Conservation (phyloP, 495 filamentous ascomycete species). For the Xylaria acuta region DNA sequence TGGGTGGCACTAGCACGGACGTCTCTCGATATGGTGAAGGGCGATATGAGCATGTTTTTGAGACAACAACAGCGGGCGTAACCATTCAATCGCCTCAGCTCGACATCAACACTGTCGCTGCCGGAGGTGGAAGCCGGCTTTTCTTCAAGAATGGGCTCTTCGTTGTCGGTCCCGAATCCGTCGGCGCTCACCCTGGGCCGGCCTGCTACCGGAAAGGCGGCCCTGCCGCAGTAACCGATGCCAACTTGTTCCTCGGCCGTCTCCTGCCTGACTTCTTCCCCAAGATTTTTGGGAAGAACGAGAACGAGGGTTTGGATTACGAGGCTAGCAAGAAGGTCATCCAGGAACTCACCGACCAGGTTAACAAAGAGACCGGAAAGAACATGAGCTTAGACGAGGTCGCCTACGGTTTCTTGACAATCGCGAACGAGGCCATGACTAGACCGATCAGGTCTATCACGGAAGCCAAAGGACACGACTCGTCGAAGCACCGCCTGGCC, state of each 20-base stretch:
- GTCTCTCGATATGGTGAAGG: constrained; percentile 90
- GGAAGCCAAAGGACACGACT: constrained; percentile 92
- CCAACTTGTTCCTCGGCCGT: constrained; percentile 83
- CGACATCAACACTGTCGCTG: constrained; percentile 97
- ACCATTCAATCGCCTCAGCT: constrained; percentile 94
- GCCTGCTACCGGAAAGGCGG: constrained; percentile 96
- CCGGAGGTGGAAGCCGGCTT: constrained; percentile 87
- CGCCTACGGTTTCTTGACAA: constrained; percentile 86
- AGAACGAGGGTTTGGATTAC: constrained; percentile 84
- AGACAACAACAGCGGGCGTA: constrained; percentile 94
- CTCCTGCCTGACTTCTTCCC: constrained; percentile 95
- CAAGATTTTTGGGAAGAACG: constrained; percentile 92
- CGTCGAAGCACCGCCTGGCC: constrained; percentile 84
- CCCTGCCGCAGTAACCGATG: constrained; percentile 91
- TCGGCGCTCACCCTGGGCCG: constrained; percentile 90
- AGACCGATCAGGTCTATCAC: constrained; percentile 90
- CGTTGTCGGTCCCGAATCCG: constrained; percentile 95
- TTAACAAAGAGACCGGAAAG: constrained; percentile 72
- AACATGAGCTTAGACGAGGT: constrained; percentile 86
- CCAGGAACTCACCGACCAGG: constrained; percentile 74
- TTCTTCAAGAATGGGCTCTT: constrained; percentile 93
- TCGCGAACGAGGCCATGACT: constrained; percentile 96
- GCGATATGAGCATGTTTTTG: constrained; percentile 95
- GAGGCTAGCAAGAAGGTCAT: constrained; percentile 79
- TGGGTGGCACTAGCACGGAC: constrained; percentile 93